Evolutionary conservation across 192 early-diverging fungal species (phyloP).

Genomic region (Rhizoclosmatium sp.): DNA sequence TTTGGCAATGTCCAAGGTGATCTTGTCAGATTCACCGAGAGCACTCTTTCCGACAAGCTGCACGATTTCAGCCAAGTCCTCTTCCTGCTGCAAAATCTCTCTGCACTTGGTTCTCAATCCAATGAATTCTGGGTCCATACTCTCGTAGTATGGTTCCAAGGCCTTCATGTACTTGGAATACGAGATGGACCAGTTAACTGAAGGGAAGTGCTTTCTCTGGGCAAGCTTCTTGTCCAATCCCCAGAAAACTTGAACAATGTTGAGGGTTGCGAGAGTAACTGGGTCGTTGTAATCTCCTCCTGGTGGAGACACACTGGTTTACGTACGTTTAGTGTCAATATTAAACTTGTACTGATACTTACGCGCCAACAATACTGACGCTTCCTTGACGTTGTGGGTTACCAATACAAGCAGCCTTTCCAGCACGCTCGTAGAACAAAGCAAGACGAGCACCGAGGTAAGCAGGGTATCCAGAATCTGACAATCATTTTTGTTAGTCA

Average conservation of each 20-base stretch:
- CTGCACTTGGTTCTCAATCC: slow-evolving; percentile 91
- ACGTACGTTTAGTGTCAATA: neutral
- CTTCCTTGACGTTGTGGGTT: slow-evolving; percentile 92
- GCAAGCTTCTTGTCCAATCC: slow-evolving; percentile 99
- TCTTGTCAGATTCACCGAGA: slow-evolving; percentile 96
- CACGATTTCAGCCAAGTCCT: slow-evolving; percentile 99
- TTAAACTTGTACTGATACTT: slow-evolving; percentile 39
- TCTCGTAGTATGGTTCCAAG: slow-evolving; percentile 94
- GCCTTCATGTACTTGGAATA: slow-evolving; percentile 99
- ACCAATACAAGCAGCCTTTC: slow-evolving; percentile 95
- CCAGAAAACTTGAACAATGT: slow-evolving; percentile 99
- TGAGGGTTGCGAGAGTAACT: slow-evolving; percentile 93
- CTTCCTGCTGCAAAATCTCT: slow-evolving; percentile 98
- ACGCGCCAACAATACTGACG: slow-evolving; percentile 97
- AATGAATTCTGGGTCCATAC: slow-evolving; percentile 93
- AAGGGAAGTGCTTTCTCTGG: slow-evolving; percentile 99
- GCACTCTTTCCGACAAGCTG: slow-evolving; percentile 98
- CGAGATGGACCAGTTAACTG: slow-evolving; percentile 97
- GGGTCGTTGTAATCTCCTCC: slow-evolving; percentile 99
- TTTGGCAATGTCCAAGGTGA: slow-evolving; percentile 96
- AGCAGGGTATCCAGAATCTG: slow-evolving; percentile 96
- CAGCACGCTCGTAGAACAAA: slow-evolving; percentile 99
- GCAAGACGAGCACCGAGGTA: slow-evolving; percentile 99
- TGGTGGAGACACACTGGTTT: slow-evolving; percentile 91
- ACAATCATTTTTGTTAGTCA: no score